These are phyloP conservation scores for Sclerospora graminicola DNA, from an alignment of 352 stramenopile genomes.

Conservation along the genomic window DNA sequence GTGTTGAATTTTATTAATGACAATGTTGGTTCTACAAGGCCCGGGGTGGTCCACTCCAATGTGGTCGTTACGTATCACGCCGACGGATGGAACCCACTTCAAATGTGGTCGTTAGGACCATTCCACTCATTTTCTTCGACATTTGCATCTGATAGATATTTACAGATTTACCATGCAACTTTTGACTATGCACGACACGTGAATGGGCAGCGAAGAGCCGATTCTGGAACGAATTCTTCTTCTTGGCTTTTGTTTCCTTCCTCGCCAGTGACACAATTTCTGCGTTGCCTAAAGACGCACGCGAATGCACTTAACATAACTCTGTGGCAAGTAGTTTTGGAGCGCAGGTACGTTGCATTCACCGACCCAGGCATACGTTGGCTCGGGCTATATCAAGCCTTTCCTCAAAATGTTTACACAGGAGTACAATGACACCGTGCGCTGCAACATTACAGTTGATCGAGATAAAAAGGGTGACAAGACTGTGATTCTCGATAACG, in stretches of 20 bases:
- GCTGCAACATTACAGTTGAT: slow-evolving; percentile 61
- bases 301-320: slow-evolving; percentile 82
- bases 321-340: slow-evolving; percentile 79
- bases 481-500: slow-evolving; percentile 53
- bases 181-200: slow-evolving; percentile 78
- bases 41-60: no score
- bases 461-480: slow-evolving; percentile 69
- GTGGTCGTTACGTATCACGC: no score
- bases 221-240: slow-evolving; percentile 83
- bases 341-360: slow-evolving; percentile 53
- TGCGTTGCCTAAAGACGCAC: slow-evolving; percentile 82
- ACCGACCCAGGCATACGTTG: slow-evolving; percentile 80
- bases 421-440: slow-evolving; percentile 66
- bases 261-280: slow-evolving; percentile 73
- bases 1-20: no score
- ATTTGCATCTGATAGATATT: slow-evolving; percentile 74
- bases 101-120: no score
- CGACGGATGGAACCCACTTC: no score
- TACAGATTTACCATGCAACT: slow-evolving; percentile 84
- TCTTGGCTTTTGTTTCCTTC: slow-evolving; percentile 77
- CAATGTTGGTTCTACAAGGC: no score
- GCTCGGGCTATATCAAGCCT: slow-evolving; percentile 75
- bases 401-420: slow-evolving; percentile 82
- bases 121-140: slow-evolving; percentile 60
- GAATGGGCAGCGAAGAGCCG: slow-evolving; percentile 57